Conservation (phyloP, 768 basidiomycete species). For the Nidularia sp. region DNA sequence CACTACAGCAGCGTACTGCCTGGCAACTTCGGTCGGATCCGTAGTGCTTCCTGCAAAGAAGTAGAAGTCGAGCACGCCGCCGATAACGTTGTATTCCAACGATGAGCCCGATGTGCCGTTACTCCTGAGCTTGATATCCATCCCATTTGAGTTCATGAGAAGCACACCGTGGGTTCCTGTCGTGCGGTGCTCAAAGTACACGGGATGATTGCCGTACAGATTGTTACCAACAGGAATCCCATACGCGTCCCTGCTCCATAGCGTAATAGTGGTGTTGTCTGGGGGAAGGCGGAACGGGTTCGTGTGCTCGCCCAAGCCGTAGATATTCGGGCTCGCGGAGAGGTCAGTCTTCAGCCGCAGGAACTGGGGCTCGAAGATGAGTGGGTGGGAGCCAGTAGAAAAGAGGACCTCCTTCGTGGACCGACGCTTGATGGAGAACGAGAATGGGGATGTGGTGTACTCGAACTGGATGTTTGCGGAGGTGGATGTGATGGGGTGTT, state of each 20-base stretch:
- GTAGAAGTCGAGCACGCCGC: conserved; percentile 75
- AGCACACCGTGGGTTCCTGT: conserved; percentile 70
- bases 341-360: conserved; percentile 66
- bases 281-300: conserved; percentile 59
- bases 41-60: conserved; percentile 66
- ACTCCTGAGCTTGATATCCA: conserved; percentile 68
- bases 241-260: conserved; percentile 67
- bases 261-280: conserved; percentile 40
- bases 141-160: conserved; percentile 67
- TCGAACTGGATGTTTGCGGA: conserved; percentile 52
- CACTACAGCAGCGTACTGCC: conserved; percentile 66
- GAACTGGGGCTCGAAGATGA: conserved; percentile 78
- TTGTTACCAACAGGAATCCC: conserved; percentile 57
- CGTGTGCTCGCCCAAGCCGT: conserved; percentile 73
- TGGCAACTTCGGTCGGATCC: conserved; percentile 53
- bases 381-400: conserved; percentile 52
- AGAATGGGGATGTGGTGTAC: conserved; percentile 57
- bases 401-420: conserved; percentile 53
- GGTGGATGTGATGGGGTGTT: conserved; percentile 9
- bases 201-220: conserved; percentile 67
- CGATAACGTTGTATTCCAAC: conserved; percentile 75
- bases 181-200: conserved; percentile 67
- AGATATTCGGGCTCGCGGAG: conserved; percentile 61
- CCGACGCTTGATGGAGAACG: conserved; percentile 52
- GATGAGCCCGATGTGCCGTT: conserved; percentile 29